Evolutionary conservation across 1,284 basidiomycete genomes (phyloP), one percentile per base, ranked within the genome.

Genomic region (Laetiporus sulphureus): DNA sequence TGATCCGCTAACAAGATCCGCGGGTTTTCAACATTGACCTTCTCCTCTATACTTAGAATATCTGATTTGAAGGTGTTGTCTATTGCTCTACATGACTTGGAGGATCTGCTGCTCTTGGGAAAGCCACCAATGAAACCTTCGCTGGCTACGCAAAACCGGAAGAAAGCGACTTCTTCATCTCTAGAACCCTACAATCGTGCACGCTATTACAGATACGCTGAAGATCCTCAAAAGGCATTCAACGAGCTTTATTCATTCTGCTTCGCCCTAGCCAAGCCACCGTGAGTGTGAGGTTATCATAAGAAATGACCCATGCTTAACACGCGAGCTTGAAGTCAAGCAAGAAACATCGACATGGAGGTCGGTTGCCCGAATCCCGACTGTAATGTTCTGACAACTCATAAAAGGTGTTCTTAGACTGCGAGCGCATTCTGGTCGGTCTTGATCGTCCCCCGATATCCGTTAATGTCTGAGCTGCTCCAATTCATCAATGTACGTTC

Each of bases 321-420:
- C 25, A 27, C 7, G 8, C 13, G 25, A 27, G 25, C 7, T n/a
- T 27, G 25, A 27, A 86, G 83, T 55, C 70, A 72, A 57, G 77
- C 77, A 11, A 71, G 78, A 49, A 87, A 83, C 57, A 78, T 88
- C 48, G 84, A 88, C 41, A 84, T 88, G 68, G 84, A 89, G 65
- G 83, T 83, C 45, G 22, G n/a, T 45, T 27, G 25, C 7, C 13
- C 23, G 33, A 21, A 32, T n/a, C 24, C 39, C 21, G 15, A 4
- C 16, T 42, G 13, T 24, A 13, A 10, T 13, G 15, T 11, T 36
- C 18, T 31, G 3, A 13, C 13, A 2, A 4, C 18, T 21, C 20
- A 13, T 18, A 29, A n/a, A 27, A 12, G 7, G 0, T 13, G 27
- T 36, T 31, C 18, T 8, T 48, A 87, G 83, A 85, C 77, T 22